Conservation (phyloP, 805 yeast genomes). For the Metschnikowia similis region DNA sequence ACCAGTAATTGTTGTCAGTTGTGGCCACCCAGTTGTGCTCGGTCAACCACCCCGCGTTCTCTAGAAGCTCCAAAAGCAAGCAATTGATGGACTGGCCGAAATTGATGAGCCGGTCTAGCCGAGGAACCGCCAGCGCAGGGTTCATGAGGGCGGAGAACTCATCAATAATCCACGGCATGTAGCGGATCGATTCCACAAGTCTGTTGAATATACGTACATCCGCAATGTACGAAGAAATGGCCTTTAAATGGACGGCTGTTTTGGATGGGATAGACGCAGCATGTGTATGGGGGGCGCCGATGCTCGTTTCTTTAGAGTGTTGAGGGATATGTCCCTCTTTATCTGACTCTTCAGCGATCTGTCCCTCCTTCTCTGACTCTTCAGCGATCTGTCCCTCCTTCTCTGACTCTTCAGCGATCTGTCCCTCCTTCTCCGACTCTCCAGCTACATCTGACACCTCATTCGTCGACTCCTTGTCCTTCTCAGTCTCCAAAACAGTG, state of each 20-base stretch:
- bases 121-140: conserved; percentile 23
- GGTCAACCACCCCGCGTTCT: conserved; percentile 43
- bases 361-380: too few relatives aligned
- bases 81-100: conserved; percentile 39
- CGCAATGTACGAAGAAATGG: conserved; percentile 33
- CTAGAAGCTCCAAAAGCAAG: conserved; percentile 36
- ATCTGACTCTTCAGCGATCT: too few relatives aligned
- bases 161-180: conserved; percentile 43
- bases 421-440: too few relatives aligned
- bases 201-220: conserved; percentile 42
- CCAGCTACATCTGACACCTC: not conserved
- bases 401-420: too few relatives aligned
- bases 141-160: conserved; percentile 29
- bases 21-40: conserved; percentile 45
- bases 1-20: conserved; percentile 37
- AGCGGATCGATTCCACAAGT: conserved; percentile 37
- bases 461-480: not conserved
- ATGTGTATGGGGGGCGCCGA: too few relatives aligned
- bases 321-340: too few relatives aligned
- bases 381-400: too few relatives aligned
- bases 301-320: too few relatives aligned
- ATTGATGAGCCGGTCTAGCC: conserved; percentile 31
- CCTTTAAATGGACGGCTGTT: conserved; percentile 33
- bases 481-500: not conserved
- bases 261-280: conserved; percentile 9